Percentiles rank a stretch among this genome's conserved stretches.
phyloP scores from a whole-genome alignment of 2,329 filamentous ascomycete species.

The Rugonectria rugulosa region DNA sequence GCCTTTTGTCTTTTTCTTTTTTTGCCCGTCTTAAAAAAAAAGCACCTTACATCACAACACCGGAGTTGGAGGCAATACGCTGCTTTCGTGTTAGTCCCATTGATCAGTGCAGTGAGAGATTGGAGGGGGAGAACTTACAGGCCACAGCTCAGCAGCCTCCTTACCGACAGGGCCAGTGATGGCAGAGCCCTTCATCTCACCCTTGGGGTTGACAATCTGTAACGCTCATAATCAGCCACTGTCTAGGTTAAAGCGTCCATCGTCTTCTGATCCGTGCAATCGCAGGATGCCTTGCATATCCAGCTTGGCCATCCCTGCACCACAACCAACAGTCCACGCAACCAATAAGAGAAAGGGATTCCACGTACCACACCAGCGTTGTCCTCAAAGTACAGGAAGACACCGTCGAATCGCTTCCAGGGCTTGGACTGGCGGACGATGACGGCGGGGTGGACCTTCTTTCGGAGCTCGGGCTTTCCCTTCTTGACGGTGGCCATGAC shows the following conservation, averaged over 20 bases:
- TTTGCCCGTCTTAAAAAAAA: constrained; percentile 36
- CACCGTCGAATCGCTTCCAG: constrained; percentile 97
- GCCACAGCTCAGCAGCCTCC: constrained; percentile 99
- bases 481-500: constrained; percentile 99
- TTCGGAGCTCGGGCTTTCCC: constrained; percentile 99
- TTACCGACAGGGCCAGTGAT: constrained; percentile 99
- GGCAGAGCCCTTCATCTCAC: constrained; percentile 99
- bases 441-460: constrained; percentile 99
- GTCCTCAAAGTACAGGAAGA: constrained; percentile 99
- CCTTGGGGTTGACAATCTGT: constrained; percentile 99
- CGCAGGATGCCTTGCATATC: not conserved
- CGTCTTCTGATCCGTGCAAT: not conserved
- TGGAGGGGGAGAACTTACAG: constrained; percentile 68
- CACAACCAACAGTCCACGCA: not conserved
- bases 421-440: constrained; percentile 99
- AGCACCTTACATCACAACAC: constrained; percentile 96
- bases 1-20: constrained; percentile 43
- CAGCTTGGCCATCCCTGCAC: not conserved
- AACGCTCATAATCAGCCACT: constrained; percentile 44
- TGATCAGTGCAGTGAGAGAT: not conserved
- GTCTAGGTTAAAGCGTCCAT: not conserved
- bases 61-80: constrained; percentile 99
- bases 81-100: constrained; percentile 51
- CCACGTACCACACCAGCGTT: constrained; percentile 95
- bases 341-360: not conserved